These are phyloP conservation scores for Pythium sp. DNA, from an alignment of 352 stramenopile species.

Conservation along the genomic window DNA sequence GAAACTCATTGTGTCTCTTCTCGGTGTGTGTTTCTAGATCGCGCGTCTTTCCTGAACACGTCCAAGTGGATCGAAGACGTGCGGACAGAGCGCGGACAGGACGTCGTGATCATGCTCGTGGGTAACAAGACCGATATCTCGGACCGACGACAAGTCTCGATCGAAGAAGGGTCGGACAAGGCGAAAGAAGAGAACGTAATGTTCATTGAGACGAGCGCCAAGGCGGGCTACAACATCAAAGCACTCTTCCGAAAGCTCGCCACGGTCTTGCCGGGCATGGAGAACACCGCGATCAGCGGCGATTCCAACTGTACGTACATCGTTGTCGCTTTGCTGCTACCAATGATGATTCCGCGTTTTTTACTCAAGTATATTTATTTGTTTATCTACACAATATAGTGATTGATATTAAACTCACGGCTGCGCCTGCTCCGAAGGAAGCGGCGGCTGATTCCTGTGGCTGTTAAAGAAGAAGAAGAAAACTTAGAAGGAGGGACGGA, in stretches of 20 bases:
- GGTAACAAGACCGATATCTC: conserved; percentile 99
- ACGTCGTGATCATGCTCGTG: conserved; percentile 99
- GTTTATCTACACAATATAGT: conserved; percentile 33
- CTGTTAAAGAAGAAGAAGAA: conserved; percentile 38
- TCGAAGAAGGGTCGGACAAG: conserved; percentile 98
- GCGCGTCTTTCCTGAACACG: conserved; percentile 98
- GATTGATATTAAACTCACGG: conserved; percentile 88
- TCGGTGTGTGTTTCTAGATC: conserved; percentile 37
- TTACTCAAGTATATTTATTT: background rate
- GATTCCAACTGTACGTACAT: conserved; percentile 78
- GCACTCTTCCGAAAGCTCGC: conserved; percentile 98
- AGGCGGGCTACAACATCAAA: conserved; percentile 98
- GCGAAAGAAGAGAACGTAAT: conserved; percentile 98
- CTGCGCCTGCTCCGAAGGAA: conserved; percentile 76
- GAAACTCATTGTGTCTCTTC: background rate
- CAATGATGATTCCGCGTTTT: background rate
- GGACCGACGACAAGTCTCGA: conserved; percentile 95
- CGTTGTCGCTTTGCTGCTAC: background rate
- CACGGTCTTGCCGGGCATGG: conserved; percentile 95
- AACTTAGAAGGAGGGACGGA: conserved; percentile 13
- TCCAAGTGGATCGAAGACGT: conserved; percentile 99
- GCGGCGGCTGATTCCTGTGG: conserved; percentile 60
- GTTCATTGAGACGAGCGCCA: conserved; percentile 99
- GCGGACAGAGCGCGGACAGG: conserved; percentile 95
- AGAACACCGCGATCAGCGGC: conserved; percentile 87